These are phyloP conservation scores for Aspergillus clavatus DNA, from an alignment of 2,329 filamentous ascomycete species.

Conservation along the genomic window DNA sequence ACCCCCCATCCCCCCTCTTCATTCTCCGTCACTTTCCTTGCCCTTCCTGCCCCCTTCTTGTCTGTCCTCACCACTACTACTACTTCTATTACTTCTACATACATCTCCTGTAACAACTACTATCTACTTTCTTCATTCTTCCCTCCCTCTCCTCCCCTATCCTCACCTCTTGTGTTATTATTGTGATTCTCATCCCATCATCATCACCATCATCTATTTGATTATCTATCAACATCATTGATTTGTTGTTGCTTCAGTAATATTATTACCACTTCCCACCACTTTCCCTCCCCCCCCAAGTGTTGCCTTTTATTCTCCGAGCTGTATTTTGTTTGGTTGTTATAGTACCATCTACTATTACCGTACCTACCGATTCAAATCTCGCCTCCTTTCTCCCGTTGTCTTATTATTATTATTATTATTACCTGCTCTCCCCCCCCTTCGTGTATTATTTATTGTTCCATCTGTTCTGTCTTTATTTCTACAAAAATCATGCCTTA, in stretches of 20 bases:
- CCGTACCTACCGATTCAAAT: slow-evolving; percentile 1
- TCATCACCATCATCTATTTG: slow-evolving; percentile 7
- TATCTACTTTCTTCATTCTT: no score
- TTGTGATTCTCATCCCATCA: no score
- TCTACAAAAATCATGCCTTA: slow-evolving; percentile 65
- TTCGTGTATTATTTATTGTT: slow-evolving; percentile 9
- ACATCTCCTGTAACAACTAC: no score
- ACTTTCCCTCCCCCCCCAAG: no score
- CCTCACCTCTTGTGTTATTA: slow-evolving; percentile 15
- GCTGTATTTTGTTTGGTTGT: background rate
- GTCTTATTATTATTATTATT: no score
- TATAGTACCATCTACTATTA: background rate
- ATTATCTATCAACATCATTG: slow-evolving; percentile 1
- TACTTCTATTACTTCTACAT: no score
- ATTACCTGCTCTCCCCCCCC: no score
- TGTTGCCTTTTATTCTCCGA: background rate
- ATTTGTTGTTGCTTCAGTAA: background rate
- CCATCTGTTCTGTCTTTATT: slow-evolving; percentile 3
- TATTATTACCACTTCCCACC: background rate
- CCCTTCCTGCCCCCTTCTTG: slow-evolving; percentile 19
- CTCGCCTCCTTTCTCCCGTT: slow-evolving; percentile 1
- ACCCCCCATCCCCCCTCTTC: slow-evolving; percentile 5
- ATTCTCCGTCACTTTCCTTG: slow-evolving; percentile 9
- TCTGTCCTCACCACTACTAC: slow-evolving; percentile 11
- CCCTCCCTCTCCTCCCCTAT: slow-evolving; percentile 12